phyloP scores from a whole-genome alignment of 106 monocot species.

The Iris macrosiphon region DNA sequence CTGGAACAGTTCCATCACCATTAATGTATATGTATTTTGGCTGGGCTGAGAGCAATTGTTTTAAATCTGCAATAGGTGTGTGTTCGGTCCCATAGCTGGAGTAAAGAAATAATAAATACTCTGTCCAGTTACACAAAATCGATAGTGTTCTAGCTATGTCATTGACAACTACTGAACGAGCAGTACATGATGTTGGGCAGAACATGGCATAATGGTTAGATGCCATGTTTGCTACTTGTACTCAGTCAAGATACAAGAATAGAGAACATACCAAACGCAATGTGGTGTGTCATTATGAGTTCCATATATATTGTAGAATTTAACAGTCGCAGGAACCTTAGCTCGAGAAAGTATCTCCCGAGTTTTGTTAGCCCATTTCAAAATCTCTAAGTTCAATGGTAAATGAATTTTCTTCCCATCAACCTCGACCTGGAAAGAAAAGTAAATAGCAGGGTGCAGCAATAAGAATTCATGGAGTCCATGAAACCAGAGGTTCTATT shows the following conservation, averaged over 20 bases:
- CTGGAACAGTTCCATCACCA: constrained; percentile 93
- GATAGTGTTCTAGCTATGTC: too few species aligned
- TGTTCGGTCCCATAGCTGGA: constrained; percentile 13
- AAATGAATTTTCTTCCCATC: constrained; percentile 65
- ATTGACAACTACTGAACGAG: too few species aligned
- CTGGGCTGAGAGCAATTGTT: constrained; percentile 20
- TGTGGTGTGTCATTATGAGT: constrained; percentile 71
- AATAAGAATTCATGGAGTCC: neutral
- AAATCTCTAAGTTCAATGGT: constrained; percentile 75
- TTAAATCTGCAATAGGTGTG: constrained; percentile 8
- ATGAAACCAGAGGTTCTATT: neutral
- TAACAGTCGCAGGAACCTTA: constrained; percentile 72
- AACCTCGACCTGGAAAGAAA: constrained; percentile 49
- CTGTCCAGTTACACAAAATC: too few species aligned
- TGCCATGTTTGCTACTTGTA: too few species aligned
- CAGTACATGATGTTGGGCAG: too few species aligned
- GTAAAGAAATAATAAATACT: too few species aligned
- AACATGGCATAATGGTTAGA: too few species aligned
- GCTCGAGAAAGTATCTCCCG: constrained; percentile 58
- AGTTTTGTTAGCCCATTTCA: constrained; percentile 90
- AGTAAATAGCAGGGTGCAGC: neutral
- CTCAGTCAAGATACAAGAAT: too few species aligned
- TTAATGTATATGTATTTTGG: constrained; percentile 64
- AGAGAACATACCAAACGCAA: constrained; percentile 66
- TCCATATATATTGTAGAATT: constrained; percentile 96